Evolutionary conservation across 2,329 filamentous ascomycete genomes (phyloP).

Genomic region (Cladosporium sphaerospermum): DNA sequence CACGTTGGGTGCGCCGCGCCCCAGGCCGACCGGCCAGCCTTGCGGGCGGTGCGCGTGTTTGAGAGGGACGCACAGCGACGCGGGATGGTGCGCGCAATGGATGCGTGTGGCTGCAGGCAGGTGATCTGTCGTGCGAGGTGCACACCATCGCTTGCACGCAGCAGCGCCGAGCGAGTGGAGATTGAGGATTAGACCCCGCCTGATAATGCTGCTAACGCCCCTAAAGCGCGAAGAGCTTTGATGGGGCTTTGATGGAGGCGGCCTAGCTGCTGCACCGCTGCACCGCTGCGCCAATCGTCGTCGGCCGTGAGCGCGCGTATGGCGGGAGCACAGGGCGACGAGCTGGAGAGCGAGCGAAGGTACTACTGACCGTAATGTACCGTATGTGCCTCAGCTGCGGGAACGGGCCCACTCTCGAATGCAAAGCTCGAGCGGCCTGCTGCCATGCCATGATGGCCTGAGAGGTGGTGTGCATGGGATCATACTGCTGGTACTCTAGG

Average conservation of each 20-base stretch:
- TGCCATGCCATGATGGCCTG: too few relatives aligned
- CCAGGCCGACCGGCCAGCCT: too few relatives aligned
- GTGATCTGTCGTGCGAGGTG: not conserved
- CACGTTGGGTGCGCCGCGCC: not conserved
- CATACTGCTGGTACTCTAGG: too few relatives aligned
- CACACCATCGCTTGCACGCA: conserved; percentile 1
- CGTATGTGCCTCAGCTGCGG: not conserved
- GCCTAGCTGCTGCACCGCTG: conserved; percentile 4
- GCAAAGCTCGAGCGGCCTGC: not conserved
- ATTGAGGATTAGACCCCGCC: conserved; percentile 9
- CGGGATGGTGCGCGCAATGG: not conserved
- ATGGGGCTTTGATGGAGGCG: conserved; percentile 3
- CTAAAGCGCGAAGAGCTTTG: not conserved
- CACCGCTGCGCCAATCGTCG: not conserved
- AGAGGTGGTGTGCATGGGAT: too few relatives aligned
- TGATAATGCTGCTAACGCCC: not conserved
- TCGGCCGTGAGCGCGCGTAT: not conserved
- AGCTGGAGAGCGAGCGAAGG: not conserved
- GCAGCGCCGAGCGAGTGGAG: conserved; percentile 6
- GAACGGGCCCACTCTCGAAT: not conserved
- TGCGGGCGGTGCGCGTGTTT: not conserved
- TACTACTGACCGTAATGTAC: not conserved
- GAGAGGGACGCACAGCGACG: conserved; percentile 5
- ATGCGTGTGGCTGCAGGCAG: not conserved
- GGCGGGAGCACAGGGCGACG: not conserved